Evolutionary conservation across 805 yeast species (phyloP), one percentile per base, ranked within the genome.

Genomic region (Hanseniaspora valbyensis): DNA sequence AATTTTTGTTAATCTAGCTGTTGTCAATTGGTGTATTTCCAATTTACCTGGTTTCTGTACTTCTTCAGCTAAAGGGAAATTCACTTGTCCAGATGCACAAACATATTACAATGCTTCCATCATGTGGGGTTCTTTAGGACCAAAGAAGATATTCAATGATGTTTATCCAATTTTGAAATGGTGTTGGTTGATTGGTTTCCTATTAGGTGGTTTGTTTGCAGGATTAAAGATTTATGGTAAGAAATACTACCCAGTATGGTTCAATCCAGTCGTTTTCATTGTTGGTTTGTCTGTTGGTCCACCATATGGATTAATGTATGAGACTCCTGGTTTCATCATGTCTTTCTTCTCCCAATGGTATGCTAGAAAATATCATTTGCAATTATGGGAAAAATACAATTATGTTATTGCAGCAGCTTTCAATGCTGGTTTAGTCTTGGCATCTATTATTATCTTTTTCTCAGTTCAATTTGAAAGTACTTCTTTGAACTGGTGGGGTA

Each of bases 311-410:
- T 57, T 76, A 21, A 54, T 53, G 53, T 66, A 64, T 52, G 46
- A 58, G 26, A 57, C 61, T 12, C 61, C 67, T 29, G 60, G 61
- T 22, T 48, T 65, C 18, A 57, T 60, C 38, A 53, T 61, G 10
- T 54, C 59, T 41, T 70, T 62, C 57, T 55, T 64, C 34, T 76
- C 77, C 65, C 75, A 73, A 75, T 70, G 71, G 58, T 62, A 67
- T 55, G 64, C 78, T 57, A 72, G 74, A 56, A 65, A 68, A 53
- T 65, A 69, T 56, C 74, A 74, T 61, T 59, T 71, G 41, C 61
- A 69, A 19, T 73, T 83, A 83, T 81, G 83, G 69, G 66, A 65
- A 41, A 77, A 75, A 58, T 78, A 78, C 60, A 77, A 77, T 55
- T 77, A 73, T 56, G 75, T 77, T 5, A 63, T 77, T 54, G 77